phyloP scores from a whole-genome alignment of 1,139 yeast genomes.

The Blastobotrys proliferans region DNA sequence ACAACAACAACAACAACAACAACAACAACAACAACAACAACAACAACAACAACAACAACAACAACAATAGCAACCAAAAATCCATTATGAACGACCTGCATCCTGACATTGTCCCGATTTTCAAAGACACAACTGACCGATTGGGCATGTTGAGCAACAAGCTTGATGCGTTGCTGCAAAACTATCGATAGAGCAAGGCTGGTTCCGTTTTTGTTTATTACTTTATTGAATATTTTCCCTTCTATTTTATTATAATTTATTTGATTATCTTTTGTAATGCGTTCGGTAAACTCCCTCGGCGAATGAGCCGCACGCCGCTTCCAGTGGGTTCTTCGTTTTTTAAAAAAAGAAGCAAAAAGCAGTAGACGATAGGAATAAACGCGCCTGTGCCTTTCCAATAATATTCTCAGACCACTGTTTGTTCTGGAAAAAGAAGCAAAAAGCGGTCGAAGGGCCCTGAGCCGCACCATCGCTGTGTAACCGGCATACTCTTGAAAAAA shows the following conservation, averaged over 20 bases:
- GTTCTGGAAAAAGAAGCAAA: no score
- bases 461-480: no score
- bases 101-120: conserved; percentile 32
- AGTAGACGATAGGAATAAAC: no score
- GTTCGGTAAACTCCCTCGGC: no score
- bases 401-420: no score
- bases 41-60: not conserved
- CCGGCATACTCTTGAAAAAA: no score
- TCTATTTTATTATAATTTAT: not conserved
- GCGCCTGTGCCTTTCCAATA: no score
- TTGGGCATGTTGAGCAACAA: conserved; percentile 28
- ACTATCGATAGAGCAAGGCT: conserved; percentile 17
- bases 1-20: not conserved
- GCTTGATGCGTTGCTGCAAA: conserved; percentile 26
- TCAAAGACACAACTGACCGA: conserved; percentile 29
- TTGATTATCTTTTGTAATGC: not conserved
- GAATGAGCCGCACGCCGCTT: not conserved
- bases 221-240: not conserved
- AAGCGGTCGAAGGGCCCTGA: no score
- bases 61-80: conserved; percentile 4
- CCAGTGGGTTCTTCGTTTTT: no score
- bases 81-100: conserved; percentile 27
- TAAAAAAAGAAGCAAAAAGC: no score
- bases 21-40: not conserved
- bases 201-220: not conserved